phyloP scores from a whole-genome alignment of 2,329 filamentous ascomycete genomes.

The Aspergillus fischeri region DNA sequence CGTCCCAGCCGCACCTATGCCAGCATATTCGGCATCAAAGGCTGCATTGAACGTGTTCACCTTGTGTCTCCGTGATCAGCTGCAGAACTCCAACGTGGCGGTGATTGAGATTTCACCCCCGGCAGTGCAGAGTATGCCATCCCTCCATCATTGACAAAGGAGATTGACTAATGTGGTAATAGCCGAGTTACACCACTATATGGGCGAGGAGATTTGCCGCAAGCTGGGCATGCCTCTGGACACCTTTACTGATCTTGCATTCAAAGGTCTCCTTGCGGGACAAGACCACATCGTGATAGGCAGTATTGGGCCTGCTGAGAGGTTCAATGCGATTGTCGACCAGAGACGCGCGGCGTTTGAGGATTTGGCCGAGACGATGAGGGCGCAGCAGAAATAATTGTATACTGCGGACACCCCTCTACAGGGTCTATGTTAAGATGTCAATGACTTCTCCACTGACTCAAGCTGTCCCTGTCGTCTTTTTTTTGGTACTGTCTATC shows the following conservation, averaged over 20 bases:
- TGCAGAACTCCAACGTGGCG: conserved; percentile 31
- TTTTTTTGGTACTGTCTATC: neutral
- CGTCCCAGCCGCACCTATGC: conserved; percentile 44
- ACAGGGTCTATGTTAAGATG: neutral
- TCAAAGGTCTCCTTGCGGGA: conserved; percentile 38
- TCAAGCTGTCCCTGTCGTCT: too few species aligned
- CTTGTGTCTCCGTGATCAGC: conserved; percentile 44
- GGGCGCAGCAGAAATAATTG: neutral
- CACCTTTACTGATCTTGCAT: conserved; percentile 45
- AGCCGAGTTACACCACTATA: conserved; percentile 50
- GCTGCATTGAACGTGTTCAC: conserved; percentile 49
- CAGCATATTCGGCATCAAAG: conserved; percentile 53
- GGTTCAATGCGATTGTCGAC: conserved; percentile 31
- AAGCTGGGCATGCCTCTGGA: conserved; percentile 48
- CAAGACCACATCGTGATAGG: conserved; percentile 43
- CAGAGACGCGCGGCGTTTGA: conserved; percentile 22
- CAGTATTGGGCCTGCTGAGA: conserved; percentile 21
- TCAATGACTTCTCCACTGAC: neutral
- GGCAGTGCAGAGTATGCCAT: conserved; percentile 33
- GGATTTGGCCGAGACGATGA: conserved; percentile 5
- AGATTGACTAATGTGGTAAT: neutral
- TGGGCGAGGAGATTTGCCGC: conserved; percentile 41
- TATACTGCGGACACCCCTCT: neutral
- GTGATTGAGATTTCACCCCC: conserved; percentile 50
- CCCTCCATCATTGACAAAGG: neutral